Evolutionary conservation across 495 filamentous ascomycete genomes (phyloP).

Genomic region (Schizothecium vesticola): DNA sequence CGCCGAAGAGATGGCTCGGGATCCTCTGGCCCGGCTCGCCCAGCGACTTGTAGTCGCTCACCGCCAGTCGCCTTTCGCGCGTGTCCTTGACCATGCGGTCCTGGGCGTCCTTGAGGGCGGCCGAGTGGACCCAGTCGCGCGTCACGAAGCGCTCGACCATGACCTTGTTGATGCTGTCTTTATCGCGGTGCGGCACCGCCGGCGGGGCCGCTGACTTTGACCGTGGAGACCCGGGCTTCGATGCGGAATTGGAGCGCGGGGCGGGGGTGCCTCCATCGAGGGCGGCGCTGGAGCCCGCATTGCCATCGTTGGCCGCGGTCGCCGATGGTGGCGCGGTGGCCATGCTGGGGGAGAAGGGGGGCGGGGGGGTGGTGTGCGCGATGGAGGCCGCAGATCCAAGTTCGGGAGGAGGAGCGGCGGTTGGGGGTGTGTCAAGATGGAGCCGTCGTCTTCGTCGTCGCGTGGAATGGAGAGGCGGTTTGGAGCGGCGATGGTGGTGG

Average conservation of each 20-base stretch:
- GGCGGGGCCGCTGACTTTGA: conserved; percentile 19
- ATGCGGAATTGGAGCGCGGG: conserved; percentile 23
- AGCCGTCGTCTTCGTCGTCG: not conserved
- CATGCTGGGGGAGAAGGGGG: conserved; percentile 18
- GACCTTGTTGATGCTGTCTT: conserved; percentile 49
- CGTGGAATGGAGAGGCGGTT: not conserved
- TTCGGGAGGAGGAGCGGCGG: not conserved
- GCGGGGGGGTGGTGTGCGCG: not conserved
- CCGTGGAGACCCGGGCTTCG: conserved; percentile 28
- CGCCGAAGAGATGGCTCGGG: conserved; percentile 52
- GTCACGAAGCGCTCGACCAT: conserved; percentile 70
- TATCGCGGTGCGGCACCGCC: conserved; percentile 35
- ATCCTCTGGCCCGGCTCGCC: conserved; percentile 37
- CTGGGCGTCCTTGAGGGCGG: conserved; percentile 49
- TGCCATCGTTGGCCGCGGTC: conserved; percentile 11
- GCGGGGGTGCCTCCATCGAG: conserved; percentile 16
- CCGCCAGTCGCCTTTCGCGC: conserved; percentile 33
- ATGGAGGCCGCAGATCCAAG: not conserved
- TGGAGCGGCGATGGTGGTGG: not conserved
- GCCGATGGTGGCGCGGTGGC: conserved; percentile 26
- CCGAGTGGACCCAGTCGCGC: conserved; percentile 67
- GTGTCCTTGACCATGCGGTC: conserved; percentile 35
- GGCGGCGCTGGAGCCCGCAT: conserved; percentile 9
- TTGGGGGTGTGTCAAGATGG: not conserved
- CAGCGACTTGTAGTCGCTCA: conserved; percentile 47